Percentiles rank a stretch among this genome's conserved stretches.
Conservation (phyloP, 1,284 basidiomycete genomes). For the Cerrena zonata region DNA sequence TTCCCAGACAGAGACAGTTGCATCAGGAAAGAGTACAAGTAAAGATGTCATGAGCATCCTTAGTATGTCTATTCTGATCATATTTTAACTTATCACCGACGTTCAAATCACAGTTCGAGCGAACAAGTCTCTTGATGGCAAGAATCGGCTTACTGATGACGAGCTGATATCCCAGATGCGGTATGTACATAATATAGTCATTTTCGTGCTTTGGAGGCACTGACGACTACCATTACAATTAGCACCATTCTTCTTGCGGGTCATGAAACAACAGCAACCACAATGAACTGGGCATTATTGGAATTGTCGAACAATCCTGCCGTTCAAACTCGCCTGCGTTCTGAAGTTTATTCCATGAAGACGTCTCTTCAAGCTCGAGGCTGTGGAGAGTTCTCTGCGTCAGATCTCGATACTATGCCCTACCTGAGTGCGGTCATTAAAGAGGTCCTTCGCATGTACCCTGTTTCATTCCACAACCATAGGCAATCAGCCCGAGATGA, state of each 20-base stretch:
- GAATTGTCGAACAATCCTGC: slow-evolving; percentile 37
- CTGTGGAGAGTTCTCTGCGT: slow-evolving; percentile 32
- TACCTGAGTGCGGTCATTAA: slow-evolving; percentile 46
- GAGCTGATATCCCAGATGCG: slow-evolving; percentile 54
- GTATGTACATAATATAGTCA: too few relatives aligned
- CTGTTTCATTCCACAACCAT: slow-evolving; percentile 18
- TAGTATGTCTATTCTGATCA: slow-evolving; percentile 21
- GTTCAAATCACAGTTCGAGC: slow-evolving; percentile 39
- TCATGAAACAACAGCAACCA: slow-evolving; percentile 48
- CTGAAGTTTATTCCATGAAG: slow-evolving; percentile 35
- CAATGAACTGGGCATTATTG: slow-evolving; percentile 36
- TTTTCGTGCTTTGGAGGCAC: too few relatives aligned
- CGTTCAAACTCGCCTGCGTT: slow-evolving; percentile 35
- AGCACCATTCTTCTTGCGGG: slow-evolving; percentile 42
- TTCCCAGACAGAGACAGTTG: slow-evolving; percentile 32
- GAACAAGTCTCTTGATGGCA: slow-evolving; percentile 42
- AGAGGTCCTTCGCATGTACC: slow-evolving; percentile 26
- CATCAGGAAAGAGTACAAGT: slow-evolving; percentile 22
- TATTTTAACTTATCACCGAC: background rate
- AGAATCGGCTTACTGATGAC: slow-evolving; percentile 39
- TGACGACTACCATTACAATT: too few relatives aligned
- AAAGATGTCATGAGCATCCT: slow-evolving; percentile 41
- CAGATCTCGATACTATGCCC: slow-evolving; percentile 46
- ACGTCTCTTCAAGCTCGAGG: slow-evolving; percentile 34
- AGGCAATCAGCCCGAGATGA: slow-evolving; percentile 22